Percentiles rank a stretch among this genome's conserved stretches.
Conservation (phyloP, 345 rosid genomes). For the Dovyalis caffra region DNA sequence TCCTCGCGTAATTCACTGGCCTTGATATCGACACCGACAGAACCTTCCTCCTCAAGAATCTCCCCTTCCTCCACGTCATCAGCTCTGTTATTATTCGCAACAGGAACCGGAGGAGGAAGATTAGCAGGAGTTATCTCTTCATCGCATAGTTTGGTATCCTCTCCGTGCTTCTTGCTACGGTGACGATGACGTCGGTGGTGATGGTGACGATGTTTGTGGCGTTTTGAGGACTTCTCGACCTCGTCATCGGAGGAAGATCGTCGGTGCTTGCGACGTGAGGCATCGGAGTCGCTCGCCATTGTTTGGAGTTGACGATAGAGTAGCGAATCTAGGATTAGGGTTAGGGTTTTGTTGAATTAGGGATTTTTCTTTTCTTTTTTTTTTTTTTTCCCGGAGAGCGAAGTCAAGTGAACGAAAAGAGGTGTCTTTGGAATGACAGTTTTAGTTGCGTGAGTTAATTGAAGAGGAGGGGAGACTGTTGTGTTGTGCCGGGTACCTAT, state of each 20-base stretch:
- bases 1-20: conserved; percentile 31
- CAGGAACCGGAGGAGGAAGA: conserved; percentile 23
- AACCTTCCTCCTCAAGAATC: conserved; percentile 71
- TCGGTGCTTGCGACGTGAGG: conserved; percentile 66
- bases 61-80: conserved; percentile 98
- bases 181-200: conserved; percentile 56
- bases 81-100: conserved; percentile 15
- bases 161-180: conserved; percentile 61
- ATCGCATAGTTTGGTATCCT: conserved; percentile 31
- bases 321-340: conserved; percentile 19
- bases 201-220: conserved; percentile 79
- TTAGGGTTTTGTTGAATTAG: neutral
- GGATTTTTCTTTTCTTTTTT: neutral
- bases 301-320: neutral
- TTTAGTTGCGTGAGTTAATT: neutral
- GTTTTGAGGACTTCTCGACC: conserved; percentile 60
- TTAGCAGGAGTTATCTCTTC: conserved; percentile 30
- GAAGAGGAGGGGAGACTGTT: neutral
- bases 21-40: conserved; percentile 29
- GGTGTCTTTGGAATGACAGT: neutral
- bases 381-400: neutral
- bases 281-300: conserved; percentile 38
- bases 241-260: conserved; percentile 55
- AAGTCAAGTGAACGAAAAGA: neutral
- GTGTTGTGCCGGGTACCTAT: neutral